phyloP scores from a whole-genome alignment of 768 basidiomycete genomes.

The Auricularia cornea region DNA sequence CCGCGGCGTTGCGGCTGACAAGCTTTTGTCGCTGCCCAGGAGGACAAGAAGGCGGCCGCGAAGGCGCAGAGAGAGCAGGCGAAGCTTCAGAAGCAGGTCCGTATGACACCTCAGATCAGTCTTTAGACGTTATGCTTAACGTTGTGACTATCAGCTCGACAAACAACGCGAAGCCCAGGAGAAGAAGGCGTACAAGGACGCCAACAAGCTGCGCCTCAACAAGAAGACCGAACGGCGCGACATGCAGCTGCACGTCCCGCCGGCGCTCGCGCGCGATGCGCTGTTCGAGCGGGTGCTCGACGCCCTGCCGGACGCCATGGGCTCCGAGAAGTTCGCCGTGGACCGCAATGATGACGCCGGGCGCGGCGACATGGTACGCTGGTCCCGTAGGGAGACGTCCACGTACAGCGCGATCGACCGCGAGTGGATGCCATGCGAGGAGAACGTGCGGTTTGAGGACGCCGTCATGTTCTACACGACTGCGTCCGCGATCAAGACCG shows the following conservation, averaged over 20 bases:
- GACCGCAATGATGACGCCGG: neutral
- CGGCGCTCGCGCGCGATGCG: neutral
- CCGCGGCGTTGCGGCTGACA: neutral
- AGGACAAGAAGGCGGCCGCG: neutral
- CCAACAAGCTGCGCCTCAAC: constrained; percentile 1
- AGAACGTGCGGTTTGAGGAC: neutral
- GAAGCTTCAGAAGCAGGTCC: neutral
- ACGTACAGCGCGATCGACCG: neutral
- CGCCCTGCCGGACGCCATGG: neutral
- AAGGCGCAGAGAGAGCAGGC: neutral
- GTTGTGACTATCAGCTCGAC: neutral
- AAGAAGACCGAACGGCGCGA: neutral
- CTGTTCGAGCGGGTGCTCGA: neutral
- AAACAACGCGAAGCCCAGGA: neutral
- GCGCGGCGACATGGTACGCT: neutral
- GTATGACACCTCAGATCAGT: neutral
- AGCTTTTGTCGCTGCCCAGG: neutral
- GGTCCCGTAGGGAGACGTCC: neutral
- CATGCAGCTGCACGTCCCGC: neutral
- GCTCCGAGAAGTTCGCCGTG: neutral
- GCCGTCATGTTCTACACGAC: neutral
- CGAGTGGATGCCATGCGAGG: constrained; percentile 1
- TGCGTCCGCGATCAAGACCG: neutral
- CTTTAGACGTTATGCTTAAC: too few relatives aligned
- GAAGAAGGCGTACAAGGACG: neutral